These are phyloP conservation scores for Knoxdaviesia capensis DNA, from an alignment of 2,329 filamentous ascomycete genomes.

Conservation along the genomic window DNA sequence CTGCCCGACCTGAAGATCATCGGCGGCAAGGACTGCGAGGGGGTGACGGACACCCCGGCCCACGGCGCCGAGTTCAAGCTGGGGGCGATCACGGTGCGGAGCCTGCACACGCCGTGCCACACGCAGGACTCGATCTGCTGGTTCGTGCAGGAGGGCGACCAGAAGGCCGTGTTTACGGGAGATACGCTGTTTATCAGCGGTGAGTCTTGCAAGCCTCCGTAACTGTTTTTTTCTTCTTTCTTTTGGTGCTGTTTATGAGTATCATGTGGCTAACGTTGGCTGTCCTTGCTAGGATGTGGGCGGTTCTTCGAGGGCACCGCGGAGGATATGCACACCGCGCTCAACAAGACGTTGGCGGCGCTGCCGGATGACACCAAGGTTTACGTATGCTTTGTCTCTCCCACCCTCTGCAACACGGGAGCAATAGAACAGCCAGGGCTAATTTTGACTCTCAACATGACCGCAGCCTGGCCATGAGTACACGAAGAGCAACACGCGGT, in stretches of 20 bases:
- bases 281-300: conserved; percentile 48
- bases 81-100: conserved; percentile 64
- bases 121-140: conserved; percentile 98
- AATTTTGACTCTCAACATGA: not conserved
- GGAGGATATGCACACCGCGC: conserved; percentile 75
- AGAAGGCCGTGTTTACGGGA: conserved; percentile 75
- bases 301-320: conserved; percentile 88
- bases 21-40: conserved; percentile 69
- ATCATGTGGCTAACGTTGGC: not conserved
- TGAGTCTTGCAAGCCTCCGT: too few relatives aligned
- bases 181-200: conserved; percentile 92
- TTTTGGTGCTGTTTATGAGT: not conserved
- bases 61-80: conserved; percentile 66
- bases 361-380: conserved; percentile 84
- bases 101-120: conserved; percentile 91
- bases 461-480: conserved; percentile 82
- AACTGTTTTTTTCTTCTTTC: conserved; percentile 14
- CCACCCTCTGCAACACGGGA: too few relatives aligned
- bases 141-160: conserved; percentile 61
- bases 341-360: conserved; percentile 66
- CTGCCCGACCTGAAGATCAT: conserved; percentile 53
- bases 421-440: too few relatives aligned
- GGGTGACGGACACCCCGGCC: conserved; percentile 55
- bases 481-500: conserved; percentile 91
- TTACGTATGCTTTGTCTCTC: conserved; percentile 36